Evolutionary conservation across 2,329 filamentous ascomycete genomes (phyloP), one percentile per base, ranked within the genome.

Genomic region (Chaetothyriales sp.): DNA sequence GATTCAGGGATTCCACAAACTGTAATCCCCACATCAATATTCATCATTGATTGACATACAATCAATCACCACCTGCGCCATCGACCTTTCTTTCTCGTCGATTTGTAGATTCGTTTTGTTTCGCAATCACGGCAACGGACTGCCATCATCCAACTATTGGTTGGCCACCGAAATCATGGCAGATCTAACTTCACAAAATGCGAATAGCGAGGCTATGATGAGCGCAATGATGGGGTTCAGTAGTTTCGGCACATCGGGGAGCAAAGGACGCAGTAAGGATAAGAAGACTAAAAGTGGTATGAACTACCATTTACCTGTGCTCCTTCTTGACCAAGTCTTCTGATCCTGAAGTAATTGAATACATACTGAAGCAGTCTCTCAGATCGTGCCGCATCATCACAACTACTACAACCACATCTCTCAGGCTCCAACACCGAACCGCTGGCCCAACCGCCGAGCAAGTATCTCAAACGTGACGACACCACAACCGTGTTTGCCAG

Each of bases 181-280:
- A 13, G 33, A 40, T 15, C 33, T 4, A 15, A 15, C 9, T 40
- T 15, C 33, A 40, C 10, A 40, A 40, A 13, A 40, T 13, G 33
- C 10, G 10, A 15, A 2, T 13, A 40, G 33, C 4, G 58, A 59
- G 9, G 48, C 51, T 18, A 52, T 55, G 2, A 59, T 60, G 58
- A 53, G 48, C 10, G 50, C 56, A 44, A 53, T 54, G 49, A 59
- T 60, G 58, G 58, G 56, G 10, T 59, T 59, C 49, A 55, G 51
- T 51, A 56, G 53, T 28, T 59, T 60, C 49, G 15, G 44, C 52
- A 15, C 53, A 40, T n/a, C 54, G 47, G n/a, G 53, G 45, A 10
- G 51, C 53, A 5, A 56, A 54, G 29, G 46, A 54, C 8, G 48
- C 44, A 45, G 15, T 44, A 22, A 28, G 52, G 22, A 25, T 25